Conservation (phyloP, 345 rosid species). For the Linum tenue region DNA sequence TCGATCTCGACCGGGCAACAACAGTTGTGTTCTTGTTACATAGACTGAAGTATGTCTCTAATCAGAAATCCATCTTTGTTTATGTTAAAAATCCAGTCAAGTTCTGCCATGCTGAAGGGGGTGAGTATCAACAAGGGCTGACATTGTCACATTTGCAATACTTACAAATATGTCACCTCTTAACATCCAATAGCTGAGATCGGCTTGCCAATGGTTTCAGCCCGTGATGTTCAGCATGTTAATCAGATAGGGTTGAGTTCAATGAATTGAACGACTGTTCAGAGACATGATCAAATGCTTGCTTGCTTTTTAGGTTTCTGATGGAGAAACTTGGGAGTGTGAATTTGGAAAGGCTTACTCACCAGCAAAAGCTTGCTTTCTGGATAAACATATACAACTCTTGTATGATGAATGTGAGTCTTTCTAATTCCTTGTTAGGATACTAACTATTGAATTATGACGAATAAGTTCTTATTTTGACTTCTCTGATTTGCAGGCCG, state of each 20-base stretch:
- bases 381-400: conserved; percentile 87
- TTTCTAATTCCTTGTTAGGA: no score
- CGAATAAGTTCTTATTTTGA: background rate
- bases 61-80: background rate
- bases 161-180: no score
- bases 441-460: no score
- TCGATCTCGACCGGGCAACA: conserved; percentile 38
- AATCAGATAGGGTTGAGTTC: no score
- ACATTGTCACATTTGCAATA: no score
- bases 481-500: conserved; percentile 37
- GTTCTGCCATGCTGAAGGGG: no score
- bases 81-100: no score
- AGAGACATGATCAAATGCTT: background rate
- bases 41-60: conserved; percentile 47
- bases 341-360: conserved; percentile 49
- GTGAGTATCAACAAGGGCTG: no score
- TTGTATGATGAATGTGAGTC: conserved; percentile 73
- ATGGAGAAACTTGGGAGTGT: conserved; percentile 46
- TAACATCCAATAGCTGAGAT: no score
- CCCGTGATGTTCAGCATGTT: no score
- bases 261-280: no score
- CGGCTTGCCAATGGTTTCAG: no score
- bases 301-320: conserved; percentile 32
- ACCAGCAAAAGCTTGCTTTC: conserved; percentile 88
- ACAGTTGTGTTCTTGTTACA: conserved; percentile 47